Evolutionary conservation across 2,329 filamentous ascomycete genomes (phyloP), one percentile per base, ranked within the genome.

Genomic region (Microdochium trichocladiopsis): DNA sequence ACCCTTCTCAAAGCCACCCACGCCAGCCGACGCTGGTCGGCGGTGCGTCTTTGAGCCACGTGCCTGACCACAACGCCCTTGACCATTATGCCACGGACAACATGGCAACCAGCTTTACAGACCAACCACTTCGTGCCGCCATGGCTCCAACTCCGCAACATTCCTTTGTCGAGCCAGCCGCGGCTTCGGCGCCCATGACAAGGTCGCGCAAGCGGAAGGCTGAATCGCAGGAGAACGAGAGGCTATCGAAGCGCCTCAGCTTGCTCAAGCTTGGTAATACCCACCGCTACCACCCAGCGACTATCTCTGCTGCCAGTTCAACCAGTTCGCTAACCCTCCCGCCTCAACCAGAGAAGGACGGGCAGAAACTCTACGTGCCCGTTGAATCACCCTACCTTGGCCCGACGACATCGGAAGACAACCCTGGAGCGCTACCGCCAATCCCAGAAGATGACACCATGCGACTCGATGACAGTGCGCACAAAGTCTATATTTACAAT

Each of bases 401-500:
- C 56, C 55, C 60, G 24, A 53, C 55, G 22, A 14, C 57, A 47
- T 16, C 10, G 14, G 41, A 45, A 22, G 18, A 41, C 36, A 6
- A 45, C 41, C 48, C 60, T 49, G 54, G 56, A 49, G 53, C 59
- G 41, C 36, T 56, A 49, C 53, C 47, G 43, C 54, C 56, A 50
- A 57, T 55, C 50, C 50, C 58, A 48, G 63, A 65, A 21, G 72
- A 81, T 56, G 86, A 90, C 59, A 64, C 69, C 52, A 96, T 97
- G 93, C 80, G 87, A 53, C 67, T 97, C 55, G 92, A 97, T 70
- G 86, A 96, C 69, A 86, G 88, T 28, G 88, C 88, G 62, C 79
- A 95, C 72, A 89, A 87, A 64, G 83, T 96, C 55, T 96, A 94
- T 76, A 91, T 99, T 60, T 86, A 92, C 74, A 85, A 95, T 69